These are phyloP conservation scores for Trichoderma sp. DNA, from an alignment of 2,329 filamentous ascomycete genomes.

Conservation along the genomic window DNA sequence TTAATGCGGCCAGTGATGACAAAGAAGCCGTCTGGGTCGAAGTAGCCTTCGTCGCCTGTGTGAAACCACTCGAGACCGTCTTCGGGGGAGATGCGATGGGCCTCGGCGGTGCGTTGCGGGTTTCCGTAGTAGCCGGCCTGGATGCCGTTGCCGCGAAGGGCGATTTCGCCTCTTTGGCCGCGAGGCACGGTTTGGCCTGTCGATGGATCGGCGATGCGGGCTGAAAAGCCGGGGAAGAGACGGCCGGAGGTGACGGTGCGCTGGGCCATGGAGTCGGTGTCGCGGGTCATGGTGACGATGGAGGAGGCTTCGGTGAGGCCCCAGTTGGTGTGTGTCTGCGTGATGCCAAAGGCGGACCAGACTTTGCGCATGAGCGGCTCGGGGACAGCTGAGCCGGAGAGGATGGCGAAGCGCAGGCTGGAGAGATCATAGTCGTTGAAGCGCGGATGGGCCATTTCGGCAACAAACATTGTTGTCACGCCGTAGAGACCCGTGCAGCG, in stretches of 20 bases:
- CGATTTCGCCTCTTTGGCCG: slow-evolving; percentile 19
- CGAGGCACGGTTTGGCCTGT: background rate
- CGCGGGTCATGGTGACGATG: slow-evolving; percentile 19
- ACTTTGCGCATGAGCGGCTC: slow-evolving; percentile 16
- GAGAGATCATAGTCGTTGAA: background rate
- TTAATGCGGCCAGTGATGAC: slow-evolving; percentile 83
- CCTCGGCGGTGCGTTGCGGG: slow-evolving; percentile 2
- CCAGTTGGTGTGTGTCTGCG: slow-evolving; percentile 15
- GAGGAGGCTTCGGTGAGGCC: slow-evolving; percentile 7
- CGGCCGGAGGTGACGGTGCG: slow-evolving; percentile 3
- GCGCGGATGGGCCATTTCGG: slow-evolving; percentile 8
- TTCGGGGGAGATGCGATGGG: background rate
- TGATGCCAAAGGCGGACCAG: slow-evolving; percentile 11
- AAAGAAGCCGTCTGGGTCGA: slow-evolving; percentile 77
- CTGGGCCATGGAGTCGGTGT: slow-evolving; percentile 3
- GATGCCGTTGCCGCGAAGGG: slow-evolving; percentile 16
- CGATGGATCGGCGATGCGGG: slow-evolving; percentile 6
- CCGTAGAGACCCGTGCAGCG: slow-evolving; percentile 17
- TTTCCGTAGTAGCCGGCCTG: slow-evolving; percentile 17
- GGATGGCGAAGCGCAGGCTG: background rate
- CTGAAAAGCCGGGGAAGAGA: slow-evolving; percentile 11
- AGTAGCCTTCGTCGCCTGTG: slow-evolving; percentile 80
- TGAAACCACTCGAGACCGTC: slow-evolving; percentile 66
- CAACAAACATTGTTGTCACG: slow-evolving; percentile 20
- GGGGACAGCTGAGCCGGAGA: slow-evolving; percentile 11